These are phyloP conservation scores for Ascoidea tarda DNA, from an alignment of 805 yeast species.

Conservation along the genomic window DNA sequence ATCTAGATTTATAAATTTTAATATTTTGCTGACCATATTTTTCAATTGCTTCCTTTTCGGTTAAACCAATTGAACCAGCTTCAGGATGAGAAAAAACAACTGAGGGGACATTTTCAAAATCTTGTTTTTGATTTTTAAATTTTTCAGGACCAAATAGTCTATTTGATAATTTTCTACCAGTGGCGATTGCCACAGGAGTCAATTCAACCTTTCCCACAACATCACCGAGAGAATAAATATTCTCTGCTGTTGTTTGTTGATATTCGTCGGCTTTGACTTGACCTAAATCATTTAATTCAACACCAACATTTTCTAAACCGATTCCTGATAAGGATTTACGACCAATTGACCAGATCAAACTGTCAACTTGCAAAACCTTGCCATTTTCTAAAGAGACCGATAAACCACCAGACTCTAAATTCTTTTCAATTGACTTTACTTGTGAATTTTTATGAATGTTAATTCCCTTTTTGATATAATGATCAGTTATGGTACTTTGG, in stretches of 20 bases:
- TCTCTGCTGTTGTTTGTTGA: constrained; percentile 63
- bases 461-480: constrained; percentile 71
- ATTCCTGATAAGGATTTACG: constrained; percentile 65
- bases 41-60: constrained; percentile 63
- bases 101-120: constrained; percentile 77
- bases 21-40: constrained; percentile 70
- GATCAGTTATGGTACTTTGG: constrained; percentile 65
- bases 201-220: constrained; percentile 86
- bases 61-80: constrained; percentile 85
- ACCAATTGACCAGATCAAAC: constrained; percentile 88
- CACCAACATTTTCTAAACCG: constrained; percentile 65
- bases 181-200: constrained; percentile 97
- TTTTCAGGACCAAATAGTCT: constrained; percentile 75
- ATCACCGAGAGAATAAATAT: constrained; percentile 83
- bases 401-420: constrained; percentile 32
- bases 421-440: constrained; percentile 32
- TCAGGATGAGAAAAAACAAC: constrained; percentile 98
- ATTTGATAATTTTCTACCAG: constrained; percentile 89
- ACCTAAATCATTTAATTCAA: constrained; percentile 42
- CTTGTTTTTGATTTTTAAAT: constrained; percentile 66
- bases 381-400: constrained; percentile 29
- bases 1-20: constrained; percentile 70
- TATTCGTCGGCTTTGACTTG: constrained; percentile 75
- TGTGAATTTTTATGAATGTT: constrained; percentile 58
- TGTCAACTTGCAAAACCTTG: constrained; percentile 59